Evolutionary conservation across 1,284 basidiomycete species (phyloP).

Genomic region (Ceratobasidium sp.): DNA sequence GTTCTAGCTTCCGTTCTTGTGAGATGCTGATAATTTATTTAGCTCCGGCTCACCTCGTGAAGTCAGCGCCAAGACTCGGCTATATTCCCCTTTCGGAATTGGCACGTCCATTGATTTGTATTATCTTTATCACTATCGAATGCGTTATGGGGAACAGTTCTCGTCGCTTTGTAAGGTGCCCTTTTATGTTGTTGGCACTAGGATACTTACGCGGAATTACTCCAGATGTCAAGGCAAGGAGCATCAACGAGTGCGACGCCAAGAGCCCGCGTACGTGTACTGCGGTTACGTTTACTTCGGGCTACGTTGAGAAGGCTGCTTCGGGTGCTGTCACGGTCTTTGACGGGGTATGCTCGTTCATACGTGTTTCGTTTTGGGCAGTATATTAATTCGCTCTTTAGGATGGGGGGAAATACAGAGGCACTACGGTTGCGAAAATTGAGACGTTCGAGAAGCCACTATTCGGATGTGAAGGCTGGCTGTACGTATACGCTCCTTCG

Average conservation of each 20-base stretch:
- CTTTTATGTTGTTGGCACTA: not conserved
- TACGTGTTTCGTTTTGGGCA: too few species aligned
- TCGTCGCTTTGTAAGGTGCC: slow-evolving; percentile 10
- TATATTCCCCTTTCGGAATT: slow-evolving; percentile 40
- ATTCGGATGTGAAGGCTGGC: slow-evolving; percentile 35
- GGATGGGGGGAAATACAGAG: not conserved
- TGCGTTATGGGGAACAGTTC: slow-evolving; percentile 10
- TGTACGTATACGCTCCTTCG: slow-evolving; percentile 7
- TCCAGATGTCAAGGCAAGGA: not conserved
- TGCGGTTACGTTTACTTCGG: not conserved
- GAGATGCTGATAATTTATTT: not conserved
- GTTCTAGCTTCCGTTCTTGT: not conserved
- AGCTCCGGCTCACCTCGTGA: slow-evolving; percentile 18
- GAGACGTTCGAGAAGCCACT: slow-evolving; percentile 25
- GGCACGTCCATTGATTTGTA: slow-evolving; percentile 38
- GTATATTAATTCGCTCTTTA: not conserved
- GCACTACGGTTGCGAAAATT: slow-evolving; percentile 2
- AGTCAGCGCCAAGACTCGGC: slow-evolving; percentile 13
- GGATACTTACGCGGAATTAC: not conserved
- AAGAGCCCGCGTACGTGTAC: not conserved
- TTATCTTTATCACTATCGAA: slow-evolving; percentile 23
- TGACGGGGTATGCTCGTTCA: slow-evolving; percentile 1
- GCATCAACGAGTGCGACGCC: slow-evolving; percentile 10
- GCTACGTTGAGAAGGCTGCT: slow-evolving; percentile 1
- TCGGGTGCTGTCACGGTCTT: slow-evolving; percentile 8